phyloP scores from a whole-genome alignment of 306 rosid genomes.

The Rosa multiflora region DNA sequence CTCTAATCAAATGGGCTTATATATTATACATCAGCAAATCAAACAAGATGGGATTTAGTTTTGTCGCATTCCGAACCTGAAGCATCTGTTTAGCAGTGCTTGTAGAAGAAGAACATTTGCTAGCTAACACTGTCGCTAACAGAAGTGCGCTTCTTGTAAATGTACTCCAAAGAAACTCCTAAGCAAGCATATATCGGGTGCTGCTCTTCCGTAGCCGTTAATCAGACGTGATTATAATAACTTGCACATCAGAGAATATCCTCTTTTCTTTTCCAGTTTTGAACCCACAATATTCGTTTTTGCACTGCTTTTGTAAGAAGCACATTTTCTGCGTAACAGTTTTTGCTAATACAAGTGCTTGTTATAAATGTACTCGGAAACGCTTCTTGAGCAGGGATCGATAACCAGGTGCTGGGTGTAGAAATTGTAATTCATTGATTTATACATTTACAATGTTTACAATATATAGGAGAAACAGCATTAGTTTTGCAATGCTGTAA shows the following conservation, averaged over 20 bases:
- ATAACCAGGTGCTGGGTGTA: not conserved
- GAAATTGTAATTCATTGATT: too few species aligned
- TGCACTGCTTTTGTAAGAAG: not conserved
- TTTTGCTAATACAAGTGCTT: too few species aligned
- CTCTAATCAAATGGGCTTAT: not conserved
- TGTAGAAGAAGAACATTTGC: not conserved
- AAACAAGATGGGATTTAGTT: not conserved
- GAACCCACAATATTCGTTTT: not conserved
- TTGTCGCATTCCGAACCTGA: too few species aligned
- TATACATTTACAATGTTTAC: too few species aligned
- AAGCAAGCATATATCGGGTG: not conserved
- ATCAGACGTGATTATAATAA: not conserved
- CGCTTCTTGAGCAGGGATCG: not conserved
- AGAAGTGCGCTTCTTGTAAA: not conserved
- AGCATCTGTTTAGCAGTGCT: not conserved
- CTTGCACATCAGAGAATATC: not conserved
- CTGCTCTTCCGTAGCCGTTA: not conserved
- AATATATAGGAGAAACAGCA: too few species aligned
- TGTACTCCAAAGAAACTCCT: not conserved
- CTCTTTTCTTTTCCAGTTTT: not conserved
- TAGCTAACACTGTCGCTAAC: not conserved
- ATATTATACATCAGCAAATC: not conserved
- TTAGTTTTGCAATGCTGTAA: too few species aligned
- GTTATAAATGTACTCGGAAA: not conserved
- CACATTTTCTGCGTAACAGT: too few species aligned